Base-by-base conservation (phyloP, 2,329 filamentous ascomycete genomes). In the Colletotrichum scovillei region DNA sequence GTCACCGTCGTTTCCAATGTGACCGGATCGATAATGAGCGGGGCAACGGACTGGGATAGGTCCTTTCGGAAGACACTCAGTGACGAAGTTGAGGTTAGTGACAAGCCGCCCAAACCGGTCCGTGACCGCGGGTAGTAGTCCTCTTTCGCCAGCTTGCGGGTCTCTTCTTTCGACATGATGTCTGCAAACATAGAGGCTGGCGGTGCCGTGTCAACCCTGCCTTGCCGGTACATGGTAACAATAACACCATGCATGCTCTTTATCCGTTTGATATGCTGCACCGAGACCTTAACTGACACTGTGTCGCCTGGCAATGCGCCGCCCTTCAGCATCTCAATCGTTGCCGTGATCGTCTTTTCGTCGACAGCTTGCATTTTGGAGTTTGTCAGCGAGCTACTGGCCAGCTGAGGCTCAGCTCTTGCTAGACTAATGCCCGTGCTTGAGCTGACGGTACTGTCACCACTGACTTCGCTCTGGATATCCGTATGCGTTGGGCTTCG, bases 61-160 rank as follows among this genome's bases (percentile, higher is more conserved):
- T 99, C 97, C 81, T 98, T 98, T 67, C 97, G 93, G 81, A 98
- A 98, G n/a, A 97, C 90, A 81, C 95, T 97, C 80, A 92, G 96
- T 2, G 95, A 95, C 49, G 94, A 93, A 7, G 94, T 93, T 1
- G 95, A 97, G 1, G 94, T 94, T 53, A 98, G 87, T 1, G 95
- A 97, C 32, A 98, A 86, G 0, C 95, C 95, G 19, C 94, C 94
- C 8, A 98, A 88, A 0, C 95, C 95, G 0, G 95, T 97, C 74
- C 93, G 92, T 2, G 95, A 98, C 78, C 92, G 94, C 5, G 95
- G 95, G 79, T 95, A 97, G 78, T 93, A 94, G 73, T 97, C 94
- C 77, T 96, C 93, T 78, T 93, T 94, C 73, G 95, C 92, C 19
- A 91, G 84, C 78, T 91, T 92, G 77, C 91, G 92, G 12, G 90